Conservation (phyloP, 495 filamentous ascomycete genomes). For the Trichoderma gamsii region DNA sequence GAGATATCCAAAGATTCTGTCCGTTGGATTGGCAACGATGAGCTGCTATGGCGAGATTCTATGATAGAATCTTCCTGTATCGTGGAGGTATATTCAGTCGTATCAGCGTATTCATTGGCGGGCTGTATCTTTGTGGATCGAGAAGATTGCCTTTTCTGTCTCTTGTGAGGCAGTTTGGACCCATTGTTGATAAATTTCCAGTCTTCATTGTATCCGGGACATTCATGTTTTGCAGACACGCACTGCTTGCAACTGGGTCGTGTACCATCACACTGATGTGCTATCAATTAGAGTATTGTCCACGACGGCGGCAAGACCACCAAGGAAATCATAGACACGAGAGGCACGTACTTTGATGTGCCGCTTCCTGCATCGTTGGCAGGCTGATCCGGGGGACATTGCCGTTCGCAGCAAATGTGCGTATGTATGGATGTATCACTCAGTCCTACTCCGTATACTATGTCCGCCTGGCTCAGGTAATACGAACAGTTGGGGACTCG, state of each 20-base stretch:
- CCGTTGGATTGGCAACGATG: neutral
- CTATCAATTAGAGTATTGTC: neutral
- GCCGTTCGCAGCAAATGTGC: neutral
- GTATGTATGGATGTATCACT: neutral
- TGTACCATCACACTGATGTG: neutral
- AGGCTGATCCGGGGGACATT: conserved; percentile 10
- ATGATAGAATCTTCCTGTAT: neutral
- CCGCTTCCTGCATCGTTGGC: conserved; percentile 7
- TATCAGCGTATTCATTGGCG: neutral
- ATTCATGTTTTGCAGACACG: neutral
- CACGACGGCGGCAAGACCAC: neutral
- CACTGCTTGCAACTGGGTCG: neutral
- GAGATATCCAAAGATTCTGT: neutral
- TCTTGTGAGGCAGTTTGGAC: neutral
- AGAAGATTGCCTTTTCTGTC: neutral
- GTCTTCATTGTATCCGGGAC: neutral
- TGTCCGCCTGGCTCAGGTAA: neutral
- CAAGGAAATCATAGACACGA: neutral
- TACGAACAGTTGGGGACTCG: neutral
- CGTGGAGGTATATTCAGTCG: neutral
- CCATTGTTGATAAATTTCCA: conserved; percentile 14
- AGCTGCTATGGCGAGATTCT: neutral
- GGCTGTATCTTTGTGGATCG: neutral
- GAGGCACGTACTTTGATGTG: conserved; percentile 7
- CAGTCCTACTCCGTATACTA: neutral